phyloP scores from a whole-genome alignment of 805 yeast genomes.

The Barnettozyma pratensis region DNA sequence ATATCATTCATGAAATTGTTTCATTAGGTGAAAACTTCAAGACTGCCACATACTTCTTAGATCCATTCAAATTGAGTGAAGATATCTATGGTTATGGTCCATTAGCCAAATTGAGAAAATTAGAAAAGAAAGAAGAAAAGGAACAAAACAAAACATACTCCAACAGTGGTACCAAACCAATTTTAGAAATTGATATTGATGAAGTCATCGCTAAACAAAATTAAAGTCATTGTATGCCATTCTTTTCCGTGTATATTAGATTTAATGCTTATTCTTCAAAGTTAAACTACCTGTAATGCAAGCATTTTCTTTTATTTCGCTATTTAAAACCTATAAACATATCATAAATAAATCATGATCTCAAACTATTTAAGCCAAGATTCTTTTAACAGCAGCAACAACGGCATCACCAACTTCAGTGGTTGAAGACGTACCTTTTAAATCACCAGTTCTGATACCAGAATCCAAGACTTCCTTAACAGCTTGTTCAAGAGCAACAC shows the following conservation, averaged over 20 bases:
- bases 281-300: background rate
- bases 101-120: constrained; percentile 58
- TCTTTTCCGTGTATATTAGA: constrained; percentile 1
- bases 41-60: constrained; percentile 52
- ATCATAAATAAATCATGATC: background rate
- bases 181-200: constrained; percentile 72
- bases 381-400: constrained; percentile 61
- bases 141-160: constrained; percentile 39
- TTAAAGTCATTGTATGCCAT: constrained; percentile 23
- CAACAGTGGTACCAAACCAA: constrained; percentile 59
- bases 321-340: no score
- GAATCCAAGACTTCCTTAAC: constrained; percentile 76
- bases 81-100: constrained; percentile 77
- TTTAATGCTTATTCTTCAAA: background rate
- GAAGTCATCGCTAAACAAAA: constrained; percentile 61
- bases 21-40: constrained; percentile 63
- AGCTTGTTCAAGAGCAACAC: constrained; percentile 83
- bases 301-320: no score
- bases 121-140: constrained; percentile 50
- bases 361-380: constrained; percentile 31
- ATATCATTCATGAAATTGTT: constrained; percentile 65
- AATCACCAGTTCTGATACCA: constrained; percentile 88
- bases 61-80: constrained; percentile 63
- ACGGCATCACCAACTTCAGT: constrained; percentile 93
- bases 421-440: constrained; percentile 81